Percentiles rank a stretch among this genome's conserved stretches.
These are phyloP conservation scores for Puccinia polysora DNA, from an alignment of 1,284 basidiomycete genomes.

Conservation along the genomic window DNA sequence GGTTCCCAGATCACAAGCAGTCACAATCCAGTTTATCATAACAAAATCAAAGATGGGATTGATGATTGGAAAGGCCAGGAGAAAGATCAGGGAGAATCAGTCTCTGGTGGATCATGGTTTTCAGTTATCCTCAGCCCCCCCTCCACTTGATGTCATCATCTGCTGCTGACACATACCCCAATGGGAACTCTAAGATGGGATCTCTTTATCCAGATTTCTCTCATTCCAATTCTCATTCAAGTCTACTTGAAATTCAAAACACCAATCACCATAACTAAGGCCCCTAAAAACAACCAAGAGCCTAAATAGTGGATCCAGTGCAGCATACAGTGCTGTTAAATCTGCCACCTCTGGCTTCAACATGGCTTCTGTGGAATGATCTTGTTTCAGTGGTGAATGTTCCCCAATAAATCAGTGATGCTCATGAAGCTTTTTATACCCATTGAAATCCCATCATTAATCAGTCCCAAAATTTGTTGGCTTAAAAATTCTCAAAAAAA, in stretches of 20 bases:
- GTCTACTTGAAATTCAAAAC: background rate
- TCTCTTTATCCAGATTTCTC: constrained; percentile 8
- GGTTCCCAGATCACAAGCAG: too few species aligned
- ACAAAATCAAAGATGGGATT: too few species aligned
- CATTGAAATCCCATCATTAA: constrained; percentile 9
- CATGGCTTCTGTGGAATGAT: background rate
- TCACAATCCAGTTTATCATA: too few species aligned
- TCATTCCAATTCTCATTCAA: constrained; percentile 10
- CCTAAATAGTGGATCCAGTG: background rate
- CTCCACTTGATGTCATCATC: constrained; percentile 17
- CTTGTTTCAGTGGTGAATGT: background rate
- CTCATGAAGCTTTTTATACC: background rate
- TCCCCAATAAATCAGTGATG: background rate
- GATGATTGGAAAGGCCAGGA: too few species aligned
- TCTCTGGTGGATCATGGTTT: constrained; percentile 26
- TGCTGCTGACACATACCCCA: background rate
- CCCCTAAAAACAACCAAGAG: background rate
- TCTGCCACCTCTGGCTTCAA: background rate
- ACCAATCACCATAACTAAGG: constrained; percentile 1
- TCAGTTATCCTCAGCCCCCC: constrained; percentile 30
- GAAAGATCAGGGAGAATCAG: too few species aligned
- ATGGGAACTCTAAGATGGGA: background rate
- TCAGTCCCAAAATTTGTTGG: background rate
- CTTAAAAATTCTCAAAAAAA: constrained; percentile 2
- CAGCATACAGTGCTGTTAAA: constrained; percentile 1